These are phyloP conservation scores for Sphagnum fallax DNA, from an alignment of 228 moss, liverwort and hornwort genomes.

Conservation along the genomic window DNA sequence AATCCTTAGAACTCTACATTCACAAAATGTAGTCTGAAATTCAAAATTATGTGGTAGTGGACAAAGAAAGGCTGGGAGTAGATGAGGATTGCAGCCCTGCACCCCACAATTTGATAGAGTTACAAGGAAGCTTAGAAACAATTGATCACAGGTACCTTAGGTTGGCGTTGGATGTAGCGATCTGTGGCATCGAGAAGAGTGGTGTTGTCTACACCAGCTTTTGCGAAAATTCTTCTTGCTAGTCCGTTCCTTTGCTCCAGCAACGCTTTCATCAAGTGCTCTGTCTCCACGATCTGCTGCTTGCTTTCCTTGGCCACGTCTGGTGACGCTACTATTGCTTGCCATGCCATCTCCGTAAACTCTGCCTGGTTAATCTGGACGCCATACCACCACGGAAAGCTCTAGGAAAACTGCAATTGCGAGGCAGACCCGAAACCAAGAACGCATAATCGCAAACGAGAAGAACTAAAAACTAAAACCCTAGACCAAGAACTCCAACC, in stretches of 20 bases:
- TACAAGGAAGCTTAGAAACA: neutral
- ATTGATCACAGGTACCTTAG: slow-evolving; percentile 51
- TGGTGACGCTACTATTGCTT: slow-evolving; percentile 79
- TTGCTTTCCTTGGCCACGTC: slow-evolving; percentile 97
- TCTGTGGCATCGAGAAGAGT: slow-evolving; percentile 88
- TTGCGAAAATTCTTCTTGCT: slow-evolving; percentile 84
- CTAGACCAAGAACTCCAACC: neutral
- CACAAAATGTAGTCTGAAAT: neutral
- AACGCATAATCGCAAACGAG: no score
- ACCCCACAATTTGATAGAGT: neutral
- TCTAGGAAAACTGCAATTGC: neutral
- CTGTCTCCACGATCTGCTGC: slow-evolving; percentile 95
- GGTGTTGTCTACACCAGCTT: slow-evolving; percentile 88
- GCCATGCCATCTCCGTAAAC: slow-evolving; percentile 97
- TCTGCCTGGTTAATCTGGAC: slow-evolving; percentile 83
- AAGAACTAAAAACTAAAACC: neutral
- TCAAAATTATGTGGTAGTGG: neutral
- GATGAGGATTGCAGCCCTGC: neutral
- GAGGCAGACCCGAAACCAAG: neutral
- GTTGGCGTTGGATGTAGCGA: slow-evolving; percentile 79
- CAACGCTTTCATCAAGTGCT: slow-evolving; percentile 91
- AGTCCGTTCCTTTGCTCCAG: slow-evolving; percentile 97
- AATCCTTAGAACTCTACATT: neutral
- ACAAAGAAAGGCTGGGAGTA: neutral
- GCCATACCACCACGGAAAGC: neutral